Evolutionary conservation across 768 basidiomycete species (phyloP).

Genomic region (Russula griseocarnosa): DNA sequence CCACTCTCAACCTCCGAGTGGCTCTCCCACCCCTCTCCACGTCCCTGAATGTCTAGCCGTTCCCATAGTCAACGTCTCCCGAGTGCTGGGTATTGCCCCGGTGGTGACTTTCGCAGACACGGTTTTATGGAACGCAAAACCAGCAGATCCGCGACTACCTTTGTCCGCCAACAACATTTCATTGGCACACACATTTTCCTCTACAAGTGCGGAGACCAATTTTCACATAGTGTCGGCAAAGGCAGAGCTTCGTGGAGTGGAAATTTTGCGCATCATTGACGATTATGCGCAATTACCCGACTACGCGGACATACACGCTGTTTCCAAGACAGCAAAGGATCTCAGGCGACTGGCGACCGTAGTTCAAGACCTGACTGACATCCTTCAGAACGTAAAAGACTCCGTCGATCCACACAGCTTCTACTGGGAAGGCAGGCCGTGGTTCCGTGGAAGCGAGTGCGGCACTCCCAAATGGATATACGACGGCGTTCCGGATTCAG

Average conservation of each 20-base stretch:
- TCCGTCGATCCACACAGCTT: conserved; percentile 81
- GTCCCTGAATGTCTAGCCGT: conserved; percentile 76
- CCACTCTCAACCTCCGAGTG: conserved; percentile 61
- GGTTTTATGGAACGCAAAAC: conserved; percentile 89
- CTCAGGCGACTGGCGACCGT: conserved; percentile 62
- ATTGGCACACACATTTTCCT: conserved; percentile 73
- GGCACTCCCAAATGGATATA: conserved; percentile 62
- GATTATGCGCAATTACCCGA: conserved; percentile 78
- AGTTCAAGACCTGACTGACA: conserved; percentile 68
- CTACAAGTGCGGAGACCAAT: conserved; percentile 73
- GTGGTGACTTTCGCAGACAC: conserved; percentile 95
- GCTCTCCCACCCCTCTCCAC: conserved; percentile 40
- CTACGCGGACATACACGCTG: conserved; percentile 54
- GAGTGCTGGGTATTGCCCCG: conserved; percentile 79
- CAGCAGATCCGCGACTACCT: conserved; percentile 53
- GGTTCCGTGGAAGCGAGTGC: conserved; percentile 69
- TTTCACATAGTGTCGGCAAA: conserved; percentile 85
- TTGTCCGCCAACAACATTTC: conserved; percentile 70
- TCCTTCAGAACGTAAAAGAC: conserved; percentile 65
- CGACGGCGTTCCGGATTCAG: conserved; percentile 62
- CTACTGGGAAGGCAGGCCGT: conserved; percentile 86
- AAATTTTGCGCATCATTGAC: conserved; percentile 82
- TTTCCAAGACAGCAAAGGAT: conserved; percentile 67
- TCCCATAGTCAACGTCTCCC: conserved; percentile 74
- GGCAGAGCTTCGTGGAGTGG: conserved; percentile 82